A percentile compares a stretch with the other conserved stretches of the same genome.
Evolutionary conservation across 75 land plant species (phyloP).

Genomic region (Pinus albicaulis): DNA sequence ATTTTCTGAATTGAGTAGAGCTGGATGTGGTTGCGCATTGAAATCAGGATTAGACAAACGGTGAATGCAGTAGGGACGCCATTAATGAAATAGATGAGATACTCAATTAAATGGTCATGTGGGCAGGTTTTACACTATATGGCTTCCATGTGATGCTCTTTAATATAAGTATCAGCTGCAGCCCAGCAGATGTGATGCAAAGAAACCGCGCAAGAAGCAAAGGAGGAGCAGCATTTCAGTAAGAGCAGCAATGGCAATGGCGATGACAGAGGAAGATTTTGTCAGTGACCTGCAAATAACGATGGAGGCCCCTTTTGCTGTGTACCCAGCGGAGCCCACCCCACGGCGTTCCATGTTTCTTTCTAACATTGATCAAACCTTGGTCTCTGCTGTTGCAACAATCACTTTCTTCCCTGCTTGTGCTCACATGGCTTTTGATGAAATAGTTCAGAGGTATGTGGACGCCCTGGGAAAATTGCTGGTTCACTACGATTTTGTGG

Average conservation of each 20-base stretch:
- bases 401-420: constrained; percentile 29
- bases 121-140: too few relatives aligned
- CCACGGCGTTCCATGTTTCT: constrained; percentile 18
- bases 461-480: constrained; percentile 13
- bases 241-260: neutral
- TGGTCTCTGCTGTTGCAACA: constrained; percentile 32
- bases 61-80: too few relatives aligned
- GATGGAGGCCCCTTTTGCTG: constrained; percentile 3
- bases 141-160: too few relatives aligned
- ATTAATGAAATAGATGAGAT: too few relatives aligned
- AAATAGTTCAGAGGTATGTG: constrained; percentile 9
- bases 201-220: too few relatives aligned
- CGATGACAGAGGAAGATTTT: neutral
- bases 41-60: too few relatives aligned
- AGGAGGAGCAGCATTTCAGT: too few relatives aligned
- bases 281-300: neutral
- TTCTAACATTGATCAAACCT: constrained; percentile 32
- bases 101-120: too few relatives aligned
- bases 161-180: too few relatives aligned
- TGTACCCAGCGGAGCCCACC: neutral
- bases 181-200: too few relatives aligned
- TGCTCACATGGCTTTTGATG: constrained; percentile 10
- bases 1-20: too few relatives aligned
- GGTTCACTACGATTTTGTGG: constrained; percentile 35
- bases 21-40: too few relatives aligned